These are phyloP conservation scores for Chloranthus sessilifolius DNA, from an alignment of 164 flowering plant species.

Conservation along the genomic window DNA sequence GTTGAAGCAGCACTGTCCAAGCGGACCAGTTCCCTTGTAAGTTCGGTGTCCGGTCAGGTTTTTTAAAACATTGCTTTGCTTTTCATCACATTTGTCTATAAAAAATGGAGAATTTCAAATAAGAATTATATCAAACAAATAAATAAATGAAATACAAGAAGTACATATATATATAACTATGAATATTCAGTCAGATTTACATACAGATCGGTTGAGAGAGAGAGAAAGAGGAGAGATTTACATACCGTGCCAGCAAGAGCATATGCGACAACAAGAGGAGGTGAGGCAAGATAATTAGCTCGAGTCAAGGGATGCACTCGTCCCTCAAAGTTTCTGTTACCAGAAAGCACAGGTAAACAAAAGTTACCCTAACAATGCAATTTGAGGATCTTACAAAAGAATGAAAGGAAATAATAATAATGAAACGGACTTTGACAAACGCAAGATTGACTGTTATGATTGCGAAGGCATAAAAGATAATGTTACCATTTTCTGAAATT, in stretches of 20 bases:
- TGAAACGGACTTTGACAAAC: slow-evolving; percentile 1
- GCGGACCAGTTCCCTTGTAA: too few relatives aligned
- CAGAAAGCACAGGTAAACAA: slow-evolving; percentile 90
- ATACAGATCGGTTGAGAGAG: too few relatives aligned
- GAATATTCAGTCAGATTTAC: too few relatives aligned
- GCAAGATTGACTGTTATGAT: too few relatives aligned
- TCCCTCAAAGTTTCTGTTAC: slow-evolving; percentile 95
- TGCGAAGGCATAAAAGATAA: neutral
- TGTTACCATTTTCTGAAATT: slow-evolving; percentile 67
- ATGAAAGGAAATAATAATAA: neutral
- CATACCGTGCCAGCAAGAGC: slow-evolving; percentile 95
- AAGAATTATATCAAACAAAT: too few relatives aligned
- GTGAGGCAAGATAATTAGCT: slow-evolving; percentile 97
- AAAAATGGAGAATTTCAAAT: too few relatives aligned
- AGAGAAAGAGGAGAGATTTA: slow-evolving; percentile 4
- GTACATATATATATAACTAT: too few relatives aligned
- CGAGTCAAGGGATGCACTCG: slow-evolving; percentile 95
- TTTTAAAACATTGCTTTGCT: too few relatives aligned
- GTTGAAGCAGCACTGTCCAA: too few relatives aligned
- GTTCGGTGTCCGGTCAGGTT: too few relatives aligned
- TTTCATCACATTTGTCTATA: too few relatives aligned
- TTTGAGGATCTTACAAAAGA: neutral
- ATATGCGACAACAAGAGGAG: slow-evolving; percentile 95
- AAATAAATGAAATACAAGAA: too few relatives aligned
- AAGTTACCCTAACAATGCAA: slow-evolving; percentile 9